Base-by-base conservation (phyloP, 495 filamentous ascomycete species). In the Penicillium coffeae region DNA sequence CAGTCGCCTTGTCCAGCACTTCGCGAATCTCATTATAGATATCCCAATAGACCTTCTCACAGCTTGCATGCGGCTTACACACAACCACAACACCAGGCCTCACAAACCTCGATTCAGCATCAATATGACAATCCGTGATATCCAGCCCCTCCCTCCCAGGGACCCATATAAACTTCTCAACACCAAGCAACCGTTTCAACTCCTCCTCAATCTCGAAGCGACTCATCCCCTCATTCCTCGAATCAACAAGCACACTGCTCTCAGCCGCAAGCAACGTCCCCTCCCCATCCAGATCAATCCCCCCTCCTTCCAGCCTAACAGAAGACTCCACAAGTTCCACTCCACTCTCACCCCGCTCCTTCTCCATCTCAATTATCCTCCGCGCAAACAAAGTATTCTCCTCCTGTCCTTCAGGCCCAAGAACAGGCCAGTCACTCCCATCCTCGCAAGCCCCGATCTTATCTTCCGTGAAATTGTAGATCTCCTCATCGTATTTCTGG, bases 201-300 rank as follows among this genome's bases (percentile, higher is more conserved):
- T 68, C 63, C 5, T 10, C 32, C 37, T 70, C 67, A 4, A 66
- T 53, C 3, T 48, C 48, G 0, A 8, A 33, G 1, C 51, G 57
- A 1, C 42, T 44, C 3, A 68, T 15, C 0, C 58, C 63, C n/a
- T 50, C 53, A 41, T 69, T 70, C 8, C 67, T 56, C 21, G 60
- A 50, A 4, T 49, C 22, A 10, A 58, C 59, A 9, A 63, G 30
- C 44, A 70, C 63, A 30, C 60, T 64, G 43, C 67, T 70, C 46
- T 66, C 67, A 36, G 58, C 60, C 9, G 63, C 67, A 47, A 70
- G 51, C 12, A 70, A 55, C 2, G 65, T 70, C 2, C 67, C 65
- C 18, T 70, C 54, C 1, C 67, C 67, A 19, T 70, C 67, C 30
- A 70, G 50, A 19, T 65, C 63, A 20, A 70, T 55, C 1, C 61